phyloP scores from a whole-genome alignment of 768 basidiomycete genomes.

The Termitomyces sp. region DNA sequence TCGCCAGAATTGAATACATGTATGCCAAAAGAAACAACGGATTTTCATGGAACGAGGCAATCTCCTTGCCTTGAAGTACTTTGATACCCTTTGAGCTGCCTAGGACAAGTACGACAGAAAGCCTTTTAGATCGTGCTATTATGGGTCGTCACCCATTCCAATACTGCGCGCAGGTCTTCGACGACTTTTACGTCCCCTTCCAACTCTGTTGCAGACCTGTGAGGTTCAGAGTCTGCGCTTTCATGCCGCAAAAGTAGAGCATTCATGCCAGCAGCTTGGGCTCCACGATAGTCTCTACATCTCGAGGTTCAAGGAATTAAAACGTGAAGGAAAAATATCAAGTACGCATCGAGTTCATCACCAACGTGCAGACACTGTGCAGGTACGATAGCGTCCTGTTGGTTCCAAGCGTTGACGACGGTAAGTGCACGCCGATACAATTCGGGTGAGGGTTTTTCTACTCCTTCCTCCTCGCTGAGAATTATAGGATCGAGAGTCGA shows the following conservation, averaged over 20 bases:
- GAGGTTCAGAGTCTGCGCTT: slow-evolving; percentile 9
- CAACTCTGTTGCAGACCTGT: slow-evolving; percentile 1
- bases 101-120: neutral
- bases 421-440: slow-evolving; percentile 50
- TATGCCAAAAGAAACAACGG: neutral
- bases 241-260: slow-evolving; percentile 13
- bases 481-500: slow-evolving; percentile 45
- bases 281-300: slow-evolving; percentile 16
- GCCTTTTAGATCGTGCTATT: neutral
- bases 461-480: slow-evolving; percentile 63
- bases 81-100: neutral
- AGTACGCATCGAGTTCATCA: slow-evolving; percentile 64
- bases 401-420: slow-evolving; percentile 18
- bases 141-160: slow-evolving; percentile 12
- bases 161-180: slow-evolving; percentile 9
- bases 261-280: slow-evolving; percentile 16
- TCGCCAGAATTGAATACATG: neutral
- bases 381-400: slow-evolving; percentile 21
- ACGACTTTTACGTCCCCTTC: slow-evolving; percentile 1
- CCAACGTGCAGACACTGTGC: slow-evolving; percentile 64
- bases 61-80: neutral
- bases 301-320: neutral
- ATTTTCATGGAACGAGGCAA: neutral
- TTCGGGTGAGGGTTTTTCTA: slow-evolving; percentile 60
- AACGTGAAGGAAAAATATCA: neutral